Conservation (phyloP, 352 stramenopile species). For the Pythium graminicola region DNA sequence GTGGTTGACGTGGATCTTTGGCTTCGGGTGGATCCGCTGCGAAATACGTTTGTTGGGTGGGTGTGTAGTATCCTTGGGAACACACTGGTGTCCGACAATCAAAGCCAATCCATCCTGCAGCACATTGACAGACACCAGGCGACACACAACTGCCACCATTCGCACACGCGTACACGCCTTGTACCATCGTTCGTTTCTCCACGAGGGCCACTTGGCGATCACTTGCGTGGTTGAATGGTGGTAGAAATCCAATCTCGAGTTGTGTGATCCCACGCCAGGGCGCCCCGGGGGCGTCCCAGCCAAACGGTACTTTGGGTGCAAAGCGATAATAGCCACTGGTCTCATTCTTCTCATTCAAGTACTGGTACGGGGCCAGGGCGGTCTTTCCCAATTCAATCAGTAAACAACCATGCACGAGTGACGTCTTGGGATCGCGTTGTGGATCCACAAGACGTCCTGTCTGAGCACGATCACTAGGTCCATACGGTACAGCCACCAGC, state of each 20-base stretch:
- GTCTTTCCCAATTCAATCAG: slow-evolving; percentile 83
- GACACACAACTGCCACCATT: slow-evolving; percentile 90
- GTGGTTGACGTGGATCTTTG: slow-evolving; percentile 38
- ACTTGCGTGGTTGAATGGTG: slow-evolving; percentile 48
- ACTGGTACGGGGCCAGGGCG: slow-evolving; percentile 84
- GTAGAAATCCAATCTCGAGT: slow-evolving; percentile 38
- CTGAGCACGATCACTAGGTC: slow-evolving; percentile 15
- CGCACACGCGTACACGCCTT: slow-evolving; percentile 93
- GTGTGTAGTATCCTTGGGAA: slow-evolving; percentile 89
- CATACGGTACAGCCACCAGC: slow-evolving; percentile 34
- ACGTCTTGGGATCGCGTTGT: slow-evolving; percentile 9
- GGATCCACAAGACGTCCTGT: slow-evolving; percentile 31
- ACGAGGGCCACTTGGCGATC: slow-evolving; percentile 91
- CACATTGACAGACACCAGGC: slow-evolving; percentile 90
- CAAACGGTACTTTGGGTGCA: slow-evolving; percentile 71
- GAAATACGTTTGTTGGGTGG: slow-evolving; percentile 71
- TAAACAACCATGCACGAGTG: slow-evolving; percentile 33
- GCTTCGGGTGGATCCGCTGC: slow-evolving; percentile 49
- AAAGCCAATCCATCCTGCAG: slow-evolving; percentile 91
- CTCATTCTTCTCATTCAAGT: slow-evolving; percentile 73
- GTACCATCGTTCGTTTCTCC: slow-evolving; percentile 70
- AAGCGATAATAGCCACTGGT: slow-evolving; percentile 80
- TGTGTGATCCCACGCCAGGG: slow-evolving; percentile 63
- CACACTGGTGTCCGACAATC: slow-evolving; percentile 95
- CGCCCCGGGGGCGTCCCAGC: slow-evolving; percentile 58